Evolutionary conservation across 2,329 filamentous ascomycete species (phyloP).

Genomic region (Scedosporium dehoogii): DNA sequence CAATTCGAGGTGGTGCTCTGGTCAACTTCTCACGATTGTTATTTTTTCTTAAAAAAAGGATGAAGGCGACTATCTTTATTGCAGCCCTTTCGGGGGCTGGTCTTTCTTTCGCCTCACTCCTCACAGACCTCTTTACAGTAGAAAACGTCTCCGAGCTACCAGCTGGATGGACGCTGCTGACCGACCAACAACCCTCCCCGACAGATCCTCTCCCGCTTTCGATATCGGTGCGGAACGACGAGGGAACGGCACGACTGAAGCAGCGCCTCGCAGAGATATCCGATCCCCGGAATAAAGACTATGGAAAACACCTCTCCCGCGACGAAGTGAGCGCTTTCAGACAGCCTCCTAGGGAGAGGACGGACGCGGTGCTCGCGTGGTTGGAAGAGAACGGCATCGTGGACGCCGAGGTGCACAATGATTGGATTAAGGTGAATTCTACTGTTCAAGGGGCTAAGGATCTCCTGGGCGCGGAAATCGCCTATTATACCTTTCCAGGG

Average conservation of each 20-base stretch:
- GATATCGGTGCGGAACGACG: slow-evolving; percentile 10
- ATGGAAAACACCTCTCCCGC: slow-evolving; percentile 30
- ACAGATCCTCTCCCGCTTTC: slow-evolving; percentile 8
- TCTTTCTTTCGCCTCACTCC: slow-evolving; percentile 2
- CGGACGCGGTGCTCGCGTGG: slow-evolving; percentile 30
- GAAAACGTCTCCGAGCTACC: slow-evolving; percentile 9
- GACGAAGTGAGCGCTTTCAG: slow-evolving; percentile 26
- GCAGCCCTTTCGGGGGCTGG: slow-evolving; percentile 4
- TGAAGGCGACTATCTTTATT: slow-evolving; percentile 7
- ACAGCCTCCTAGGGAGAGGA: slow-evolving; percentile 21
- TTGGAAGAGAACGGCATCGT: slow-evolving; percentile 26
- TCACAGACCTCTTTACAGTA: slow-evolving; percentile 4
- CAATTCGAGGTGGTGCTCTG: background rate
- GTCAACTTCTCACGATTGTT: background rate
- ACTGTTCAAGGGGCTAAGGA: slow-evolving; percentile 27
- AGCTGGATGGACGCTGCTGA: slow-evolving; percentile 7
- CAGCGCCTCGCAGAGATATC: slow-evolving; percentile 27
- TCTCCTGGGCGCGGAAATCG: slow-evolving; percentile 26
- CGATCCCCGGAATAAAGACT: slow-evolving; percentile 33
- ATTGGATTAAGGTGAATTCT: slow-evolving; percentile 32
- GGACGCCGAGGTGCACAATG: slow-evolving; percentile 21
- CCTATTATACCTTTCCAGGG: slow-evolving; percentile 31
- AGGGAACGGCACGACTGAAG: slow-evolving; percentile 8
- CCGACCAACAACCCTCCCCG: background rate
- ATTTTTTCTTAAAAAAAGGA: background rate